Base-by-base conservation (phyloP, 371 early-diverging fungal genomes). In the Mucor racemosus region DNA sequence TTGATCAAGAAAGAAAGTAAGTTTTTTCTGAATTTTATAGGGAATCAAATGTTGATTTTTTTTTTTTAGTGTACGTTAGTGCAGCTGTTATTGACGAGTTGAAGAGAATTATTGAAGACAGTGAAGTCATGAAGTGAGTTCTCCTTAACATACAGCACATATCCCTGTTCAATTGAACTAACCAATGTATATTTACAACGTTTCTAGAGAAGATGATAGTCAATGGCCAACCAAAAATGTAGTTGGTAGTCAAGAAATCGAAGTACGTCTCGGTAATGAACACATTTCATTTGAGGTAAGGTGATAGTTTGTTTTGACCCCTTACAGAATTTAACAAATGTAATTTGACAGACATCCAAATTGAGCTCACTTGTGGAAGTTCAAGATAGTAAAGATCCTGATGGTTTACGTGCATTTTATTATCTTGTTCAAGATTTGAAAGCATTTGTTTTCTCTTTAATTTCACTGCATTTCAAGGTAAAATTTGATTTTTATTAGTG, bases 341-440 rank as follows among this genome's bases (percentile, higher is more conserved):
- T 42, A n/a, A n/a, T 14, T 15, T 26, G 11, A 19, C 72, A 95
- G 91, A 97, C 98, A 1, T 85, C 94, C 60, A 97, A 97, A 75
- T 87, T 99, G 39, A 92, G 95, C 4, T 95, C 97, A 7, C 84
- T 99, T 63, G 90, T 90, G 5, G 97, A 99, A 68, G 95, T 97
- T 0, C 88, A 92, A 56, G 87, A 90, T 10, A 92, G 94, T 64
- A 84, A 94, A 53, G 99, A 99, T 73, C 97, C 98, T 13, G 97
- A 97, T 58, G 98, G 97, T 26, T 85, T 99, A 33, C 91, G 94
- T 34, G 90, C 90, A 21, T 95, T 98, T 64, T 98, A 99, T 74
- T 99, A 96, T 75, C 80, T 99, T 61, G 91, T 97, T n/a, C 98
- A 99, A 79, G 98, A 99, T 76, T 86, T 99, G 48, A 97, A 96